A percentile compares a stretch with the other conserved stretches of the same genome.
These are phyloP conservation scores for Fusarium chuoi DNA, from an alignment of 2,329 filamentous ascomycete species.

Conservation along the genomic window DNA sequence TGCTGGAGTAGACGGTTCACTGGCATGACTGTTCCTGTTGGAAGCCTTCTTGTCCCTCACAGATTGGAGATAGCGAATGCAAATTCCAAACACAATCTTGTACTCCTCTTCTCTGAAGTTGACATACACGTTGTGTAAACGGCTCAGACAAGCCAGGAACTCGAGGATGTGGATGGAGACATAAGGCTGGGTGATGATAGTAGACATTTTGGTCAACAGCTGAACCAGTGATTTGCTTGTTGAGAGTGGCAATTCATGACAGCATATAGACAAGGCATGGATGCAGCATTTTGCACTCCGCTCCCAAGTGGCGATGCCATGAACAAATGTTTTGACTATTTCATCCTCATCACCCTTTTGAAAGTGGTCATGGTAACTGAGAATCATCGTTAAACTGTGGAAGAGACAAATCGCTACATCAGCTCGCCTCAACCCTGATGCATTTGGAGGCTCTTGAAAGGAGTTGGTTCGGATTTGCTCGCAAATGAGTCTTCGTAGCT, in stretches of 20 bases:
- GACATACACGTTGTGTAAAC: constrained; percentile 84
- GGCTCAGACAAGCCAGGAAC: constrained; percentile 89
- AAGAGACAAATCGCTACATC: constrained; percentile 92
- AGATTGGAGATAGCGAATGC: constrained; percentile 91
- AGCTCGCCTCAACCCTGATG: constrained; percentile 83
- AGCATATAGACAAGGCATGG: constrained; percentile 93
- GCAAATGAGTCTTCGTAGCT: constrained; percentile 80
- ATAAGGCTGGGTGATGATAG: constrained; percentile 92
- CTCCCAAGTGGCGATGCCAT: constrained; percentile 85
- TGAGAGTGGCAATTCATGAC: constrained; percentile 89
- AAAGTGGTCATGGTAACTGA: constrained; percentile 91
- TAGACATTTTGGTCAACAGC: constrained; percentile 92
- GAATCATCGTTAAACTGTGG: constrained; percentile 84
- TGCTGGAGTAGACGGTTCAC: constrained; percentile 53
- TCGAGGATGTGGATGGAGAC: constrained; percentile 96
- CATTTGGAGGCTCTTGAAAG: constrained; percentile 82
- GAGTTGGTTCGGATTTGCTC: constrained; percentile 81
- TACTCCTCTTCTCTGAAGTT: constrained; percentile 94
- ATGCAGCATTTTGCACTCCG: constrained; percentile 92
- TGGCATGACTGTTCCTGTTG: constrained; percentile 57
- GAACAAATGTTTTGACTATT: constrained; percentile 85
- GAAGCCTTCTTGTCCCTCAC: constrained; percentile 74
- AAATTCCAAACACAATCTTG: constrained; percentile 93
- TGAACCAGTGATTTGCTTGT: constrained; percentile 86
- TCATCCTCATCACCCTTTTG: constrained; percentile 88